Evolutionary conservation across 164 flowering plant genomes (phyloP).

Genomic region (Stephania yunnanensis): DNA sequence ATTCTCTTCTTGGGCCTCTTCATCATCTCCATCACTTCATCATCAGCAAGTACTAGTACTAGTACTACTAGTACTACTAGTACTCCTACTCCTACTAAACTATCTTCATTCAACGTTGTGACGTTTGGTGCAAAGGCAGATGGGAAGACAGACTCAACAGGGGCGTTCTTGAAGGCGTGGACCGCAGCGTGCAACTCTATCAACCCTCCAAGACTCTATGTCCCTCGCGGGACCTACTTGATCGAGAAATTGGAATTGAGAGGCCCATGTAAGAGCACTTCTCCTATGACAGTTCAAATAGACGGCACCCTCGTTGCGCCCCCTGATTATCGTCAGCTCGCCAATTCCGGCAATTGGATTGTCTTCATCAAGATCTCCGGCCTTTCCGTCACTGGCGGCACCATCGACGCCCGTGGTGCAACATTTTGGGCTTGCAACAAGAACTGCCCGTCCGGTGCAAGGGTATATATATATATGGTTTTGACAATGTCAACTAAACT

Average conservation of each 20-base stretch:
- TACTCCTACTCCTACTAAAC: background rate
- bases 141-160: constrained; percentile 18
- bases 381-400: constrained; percentile 20
- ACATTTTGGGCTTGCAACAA: constrained; percentile 22
- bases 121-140: constrained; percentile 22
- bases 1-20: background rate
- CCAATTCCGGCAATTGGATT: constrained; percentile 18
- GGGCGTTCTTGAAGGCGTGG: constrained; percentile 25
- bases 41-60: constrained; percentile 6
- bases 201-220: constrained; percentile 15
- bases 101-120: constrained; percentile 11
- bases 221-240: constrained; percentile 24
- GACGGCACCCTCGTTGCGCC: constrained; percentile 27
- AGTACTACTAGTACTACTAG: too few relatives aligned
- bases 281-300: constrained; percentile 11
- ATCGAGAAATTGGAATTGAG: constrained; percentile 15
- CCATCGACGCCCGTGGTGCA: constrained; percentile 18
- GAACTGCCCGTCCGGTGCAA: constrained; percentile 23
- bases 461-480: constrained; percentile 13
- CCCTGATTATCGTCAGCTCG: constrained; percentile 7
- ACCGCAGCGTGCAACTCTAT: constrained; percentile 21
- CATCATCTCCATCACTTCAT: constrained; percentile 5
- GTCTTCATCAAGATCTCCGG: constrained; percentile 18
- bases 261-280: constrained; percentile 24
- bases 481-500: too few relatives aligned